phyloP scores from a whole-genome alignment of 2,329 filamentous ascomycete genomes.

The Capronia coronata region DNA sequence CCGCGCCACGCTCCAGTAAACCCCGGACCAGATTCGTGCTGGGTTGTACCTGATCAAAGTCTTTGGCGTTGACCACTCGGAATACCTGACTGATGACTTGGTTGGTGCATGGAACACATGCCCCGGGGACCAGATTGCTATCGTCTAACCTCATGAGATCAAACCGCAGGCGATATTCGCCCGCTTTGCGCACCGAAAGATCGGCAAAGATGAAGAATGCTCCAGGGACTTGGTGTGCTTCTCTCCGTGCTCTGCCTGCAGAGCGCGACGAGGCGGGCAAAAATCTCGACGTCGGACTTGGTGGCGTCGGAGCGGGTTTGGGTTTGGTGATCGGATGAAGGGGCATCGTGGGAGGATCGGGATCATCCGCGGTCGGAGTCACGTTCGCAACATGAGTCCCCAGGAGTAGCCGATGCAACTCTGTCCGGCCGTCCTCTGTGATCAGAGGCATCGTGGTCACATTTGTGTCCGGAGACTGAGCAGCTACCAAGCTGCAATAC shows the following conservation, averaged over 20 bases:
- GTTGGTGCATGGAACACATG: conserved; percentile 15
- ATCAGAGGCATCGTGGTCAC: conserved; percentile 25
- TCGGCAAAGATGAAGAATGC: conserved; percentile 46
- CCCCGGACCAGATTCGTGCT: conserved; percentile 28
- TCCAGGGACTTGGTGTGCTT: conserved; percentile 31
- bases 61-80: conserved; percentile 29
- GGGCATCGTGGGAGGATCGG: conserved; percentile 39
- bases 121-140: conserved; percentile 8
- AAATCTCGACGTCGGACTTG: conserved; percentile 21
- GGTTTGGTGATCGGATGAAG: conserved; percentile 31
- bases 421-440: conserved; percentile 23
- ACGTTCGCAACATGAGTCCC: conserved; percentile 34
- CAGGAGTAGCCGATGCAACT: conserved; percentile 24
- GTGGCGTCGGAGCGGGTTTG: conserved; percentile 1
- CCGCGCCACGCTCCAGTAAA: conserved; percentile 26
- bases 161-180: conserved; percentile 42
- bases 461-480: conserved; percentile 18
- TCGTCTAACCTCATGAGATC: conserved; percentile 37
- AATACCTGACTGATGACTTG: conserved; percentile 23
- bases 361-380: conserved; percentile 39
- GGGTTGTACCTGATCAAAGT: conserved; percentile 29
- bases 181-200: conserved; percentile 42
- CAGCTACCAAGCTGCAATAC: conserved; percentile 39
- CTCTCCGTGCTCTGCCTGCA: conserved; percentile 8
- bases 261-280: conserved; percentile 5